Conservation (phyloP, 495 filamentous ascomycete species). For the Polyplosphaeria fusca region DNA sequence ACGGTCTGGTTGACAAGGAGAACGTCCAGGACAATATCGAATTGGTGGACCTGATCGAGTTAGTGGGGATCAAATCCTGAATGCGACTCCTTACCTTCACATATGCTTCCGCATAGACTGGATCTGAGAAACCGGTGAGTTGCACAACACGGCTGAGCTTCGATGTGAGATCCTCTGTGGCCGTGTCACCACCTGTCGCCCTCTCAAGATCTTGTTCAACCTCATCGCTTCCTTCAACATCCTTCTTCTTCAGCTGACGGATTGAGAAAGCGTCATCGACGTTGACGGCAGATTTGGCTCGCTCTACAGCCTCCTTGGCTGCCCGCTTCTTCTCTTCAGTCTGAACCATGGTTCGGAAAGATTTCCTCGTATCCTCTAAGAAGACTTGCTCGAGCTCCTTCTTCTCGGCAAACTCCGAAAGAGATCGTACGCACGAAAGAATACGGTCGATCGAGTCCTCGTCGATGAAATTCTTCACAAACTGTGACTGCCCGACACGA, state of each 20-base stretch:
- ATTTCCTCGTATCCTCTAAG: constrained; percentile 91
- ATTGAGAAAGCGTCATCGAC: constrained; percentile 93
- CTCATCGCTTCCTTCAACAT: constrained; percentile 77
- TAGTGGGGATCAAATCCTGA: neutral
- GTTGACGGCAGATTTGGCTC: constrained; percentile 90
- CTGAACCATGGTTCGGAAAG: constrained; percentile 97
- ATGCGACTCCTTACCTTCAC: constrained; percentile 60
- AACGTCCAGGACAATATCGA: constrained; percentile 97
- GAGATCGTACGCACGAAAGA: constrained; percentile 90
- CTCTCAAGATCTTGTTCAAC: constrained; percentile 88
- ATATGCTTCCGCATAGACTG: constrained; percentile 97
- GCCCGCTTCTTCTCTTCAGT: constrained; percentile 96
- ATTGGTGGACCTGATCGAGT: constrained; percentile 71
- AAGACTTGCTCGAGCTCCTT: constrained; percentile 90
- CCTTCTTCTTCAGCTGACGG: constrained; percentile 84
- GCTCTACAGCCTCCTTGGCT: constrained; percentile 84
- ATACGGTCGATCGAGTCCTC: constrained; percentile 97
- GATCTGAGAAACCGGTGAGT: constrained; percentile 96
- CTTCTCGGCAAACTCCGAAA: constrained; percentile 85
- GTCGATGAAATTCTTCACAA: constrained; percentile 95
- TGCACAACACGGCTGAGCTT: constrained; percentile 97
- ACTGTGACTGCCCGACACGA: constrained; percentile 94
- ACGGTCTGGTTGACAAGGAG: constrained; percentile 96
- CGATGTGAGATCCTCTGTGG: constrained; percentile 79
- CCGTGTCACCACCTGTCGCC: constrained; percentile 85